Evolutionary conservation across 495 filamentous ascomycete species (phyloP).

Genomic region (Immersiella caudata): DNA sequence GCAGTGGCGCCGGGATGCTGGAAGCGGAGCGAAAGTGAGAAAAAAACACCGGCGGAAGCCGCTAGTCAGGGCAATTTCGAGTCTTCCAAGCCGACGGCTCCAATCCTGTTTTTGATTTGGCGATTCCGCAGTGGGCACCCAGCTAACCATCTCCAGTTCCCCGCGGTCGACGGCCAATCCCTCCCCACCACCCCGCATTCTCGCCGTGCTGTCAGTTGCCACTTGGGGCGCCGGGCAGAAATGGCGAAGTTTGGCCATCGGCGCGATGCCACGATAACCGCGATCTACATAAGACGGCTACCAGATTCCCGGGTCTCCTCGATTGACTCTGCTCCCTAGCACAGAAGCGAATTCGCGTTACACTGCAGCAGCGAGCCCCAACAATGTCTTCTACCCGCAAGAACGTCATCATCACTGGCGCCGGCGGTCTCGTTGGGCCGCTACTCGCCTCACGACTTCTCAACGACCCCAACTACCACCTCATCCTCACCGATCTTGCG

Average conservation of each 20-base stretch:
- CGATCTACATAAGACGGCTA: background rate
- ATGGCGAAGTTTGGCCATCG: background rate
- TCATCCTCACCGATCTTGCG: constrained; percentile 68
- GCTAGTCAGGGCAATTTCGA: background rate
- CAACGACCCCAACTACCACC: constrained; percentile 51
- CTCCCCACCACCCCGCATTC: constrained; percentile 11
- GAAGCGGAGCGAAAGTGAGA: background rate
- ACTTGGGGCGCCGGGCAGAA: background rate
- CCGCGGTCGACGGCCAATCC: constrained; percentile 6
- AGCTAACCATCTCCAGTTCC: background rate
- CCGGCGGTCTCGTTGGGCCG: constrained; percentile 71
- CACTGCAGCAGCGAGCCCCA: background rate
- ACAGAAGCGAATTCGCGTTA: background rate
- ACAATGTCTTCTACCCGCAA: constrained; percentile 24
- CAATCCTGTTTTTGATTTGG: background rate
- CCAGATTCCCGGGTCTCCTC: background rate
- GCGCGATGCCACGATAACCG: background rate
- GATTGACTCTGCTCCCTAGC: background rate
- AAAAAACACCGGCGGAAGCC: background rate
- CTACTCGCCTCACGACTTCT: constrained; percentile 67
- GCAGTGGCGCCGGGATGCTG: background rate
- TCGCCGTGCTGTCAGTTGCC: constrained; percentile 2
- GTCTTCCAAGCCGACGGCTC: background rate
- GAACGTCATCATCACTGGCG: constrained; percentile 72
- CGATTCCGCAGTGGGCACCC: background rate